These are phyloP conservation scores for Monascus purpureus DNA, from an alignment of 495 filamentous ascomycete species.

Conservation along the genomic window DNA sequence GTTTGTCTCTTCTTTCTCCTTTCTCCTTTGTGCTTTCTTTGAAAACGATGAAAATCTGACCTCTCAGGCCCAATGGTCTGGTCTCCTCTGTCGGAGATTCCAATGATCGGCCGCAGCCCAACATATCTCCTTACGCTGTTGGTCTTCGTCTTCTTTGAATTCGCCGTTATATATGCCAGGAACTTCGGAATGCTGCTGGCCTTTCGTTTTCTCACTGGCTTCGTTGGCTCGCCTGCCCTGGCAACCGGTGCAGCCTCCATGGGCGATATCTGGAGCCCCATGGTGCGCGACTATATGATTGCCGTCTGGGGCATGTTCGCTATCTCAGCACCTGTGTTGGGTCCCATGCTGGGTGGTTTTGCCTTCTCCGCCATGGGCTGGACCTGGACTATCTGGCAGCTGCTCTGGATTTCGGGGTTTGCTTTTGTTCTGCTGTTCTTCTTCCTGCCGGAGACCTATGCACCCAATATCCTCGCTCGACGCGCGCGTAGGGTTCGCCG, in stretches of 20 bases:
- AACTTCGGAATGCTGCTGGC: conserved; percentile 34
- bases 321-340: conserved; percentile 33
- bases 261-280: conserved; percentile 28
- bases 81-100: conserved; percentile 35
- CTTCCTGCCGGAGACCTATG: conserved; percentile 37
- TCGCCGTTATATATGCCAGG: conserved; percentile 24
- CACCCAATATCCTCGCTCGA: conserved; percentile 37
- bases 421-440: conserved; percentile 35
- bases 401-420: conserved; percentile 25
- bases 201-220: conserved; percentile 36
- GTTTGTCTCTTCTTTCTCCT: conserved; percentile 28
- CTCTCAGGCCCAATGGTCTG: too few species aligned
- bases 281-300: conserved; percentile 31
- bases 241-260: conserved; percentile 28
- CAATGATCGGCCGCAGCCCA: conserved; percentile 28
- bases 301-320: conserved; percentile 30
- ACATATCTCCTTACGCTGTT: conserved; percentile 30
- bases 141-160: conserved; percentile 33
- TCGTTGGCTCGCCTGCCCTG: conserved; percentile 32
- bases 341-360: conserved; percentile 48
- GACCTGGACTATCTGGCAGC: conserved; percentile 40
- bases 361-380: conserved; percentile 40
- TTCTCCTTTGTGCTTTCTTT: too few species aligned
- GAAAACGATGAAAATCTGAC: too few species aligned
- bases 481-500: conserved; percentile 34